Conservation (phyloP, 2,329 filamentous ascomycete genomes). For the Tolypocladium cylindrosporum region DNA sequence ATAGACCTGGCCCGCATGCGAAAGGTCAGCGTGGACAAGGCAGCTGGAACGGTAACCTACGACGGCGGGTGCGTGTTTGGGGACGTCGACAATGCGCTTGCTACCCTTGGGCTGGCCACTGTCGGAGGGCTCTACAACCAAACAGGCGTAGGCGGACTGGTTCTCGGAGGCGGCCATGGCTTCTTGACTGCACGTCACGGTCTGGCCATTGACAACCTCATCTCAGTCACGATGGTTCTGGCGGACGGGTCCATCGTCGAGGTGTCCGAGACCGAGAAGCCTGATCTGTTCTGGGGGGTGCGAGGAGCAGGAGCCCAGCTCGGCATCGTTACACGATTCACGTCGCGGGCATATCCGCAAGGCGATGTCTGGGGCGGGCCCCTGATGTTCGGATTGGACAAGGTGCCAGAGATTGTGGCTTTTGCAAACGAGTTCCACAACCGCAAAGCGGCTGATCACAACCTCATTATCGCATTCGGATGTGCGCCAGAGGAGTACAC, state of each 20-base stretch:
- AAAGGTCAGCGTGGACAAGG: slow-evolving; percentile 34
- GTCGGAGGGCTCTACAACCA: slow-evolving; percentile 54
- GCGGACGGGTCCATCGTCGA: slow-evolving; percentile 24
- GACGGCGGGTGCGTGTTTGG: slow-evolving; percentile 43
- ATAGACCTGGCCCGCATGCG: slow-evolving; percentile 44
- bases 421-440: slow-evolving; percentile 18
- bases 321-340: slow-evolving; percentile 30
- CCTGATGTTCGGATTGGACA: slow-evolving; percentile 13
- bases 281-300: slow-evolving; percentile 30
- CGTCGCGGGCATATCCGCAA: slow-evolving; percentile 9
- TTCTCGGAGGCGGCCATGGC: slow-evolving; percentile 49
- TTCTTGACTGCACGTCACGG: slow-evolving; percentile 46
- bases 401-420: slow-evolving; percentile 18
- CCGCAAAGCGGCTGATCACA: slow-evolving; percentile 7
- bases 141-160: slow-evolving; percentile 51
- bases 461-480: slow-evolving; percentile 2
- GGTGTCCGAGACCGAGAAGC: slow-evolving; percentile 31
- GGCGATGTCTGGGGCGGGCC: slow-evolving; percentile 20
- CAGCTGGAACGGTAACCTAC: slow-evolving; percentile 33
- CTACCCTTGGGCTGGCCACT: slow-evolving; percentile 41
- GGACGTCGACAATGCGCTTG: slow-evolving; percentile 42
- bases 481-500: slow-evolving; percentile 1
- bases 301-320: slow-evolving; percentile 31
- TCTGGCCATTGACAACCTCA: slow-evolving; percentile 33
- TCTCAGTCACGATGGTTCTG: slow-evolving; percentile 28